These are phyloP conservation scores for Tylopilus felleus DNA, from an alignment of 768 basidiomycete genomes.

Conservation along the genomic window DNA sequence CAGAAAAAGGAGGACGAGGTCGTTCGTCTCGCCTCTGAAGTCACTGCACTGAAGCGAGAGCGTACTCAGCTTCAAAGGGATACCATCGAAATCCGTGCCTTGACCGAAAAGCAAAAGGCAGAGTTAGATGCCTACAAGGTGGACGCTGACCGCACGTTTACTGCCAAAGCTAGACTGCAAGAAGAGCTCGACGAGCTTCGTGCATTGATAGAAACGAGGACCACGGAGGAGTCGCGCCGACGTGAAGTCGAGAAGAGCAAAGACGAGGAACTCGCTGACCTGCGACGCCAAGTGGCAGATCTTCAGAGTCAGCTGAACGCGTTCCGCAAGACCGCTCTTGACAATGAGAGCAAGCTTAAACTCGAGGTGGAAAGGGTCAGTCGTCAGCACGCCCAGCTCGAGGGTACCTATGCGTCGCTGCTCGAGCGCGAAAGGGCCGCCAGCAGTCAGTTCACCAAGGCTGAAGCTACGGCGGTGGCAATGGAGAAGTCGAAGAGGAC, in stretches of 20 bases:
- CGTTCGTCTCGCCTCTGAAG: slow-evolving; percentile 47
- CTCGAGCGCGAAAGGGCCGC: slow-evolving; percentile 54
- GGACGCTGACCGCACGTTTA: slow-evolving; percentile 44
- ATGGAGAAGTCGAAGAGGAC: slow-evolving; percentile 67
- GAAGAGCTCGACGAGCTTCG: slow-evolving; percentile 86
- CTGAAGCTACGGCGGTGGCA: slow-evolving; percentile 48
- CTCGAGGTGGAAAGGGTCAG: slow-evolving; percentile 66
- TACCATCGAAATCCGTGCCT: slow-evolving; percentile 64
- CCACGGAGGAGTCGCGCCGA: slow-evolving; percentile 79
- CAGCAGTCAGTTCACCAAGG: slow-evolving; percentile 48
- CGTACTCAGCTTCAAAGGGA: slow-evolving; percentile 54
- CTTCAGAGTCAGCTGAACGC: slow-evolving; percentile 68
- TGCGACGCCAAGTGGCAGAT: slow-evolving; percentile 60
- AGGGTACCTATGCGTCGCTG: slow-evolving; percentile 62
- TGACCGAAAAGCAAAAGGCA: slow-evolving; percentile 60
- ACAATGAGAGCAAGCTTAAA: slow-evolving; percentile 69
- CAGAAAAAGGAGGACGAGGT: slow-evolving; percentile 75
- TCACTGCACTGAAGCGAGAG: slow-evolving; percentile 53
- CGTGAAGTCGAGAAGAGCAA: slow-evolving; percentile 84
- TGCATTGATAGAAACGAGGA: slow-evolving; percentile 77
- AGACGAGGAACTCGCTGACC: slow-evolving; percentile 73
- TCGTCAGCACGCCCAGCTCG: slow-evolving; percentile 58
- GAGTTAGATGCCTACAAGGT: slow-evolving; percentile 60
- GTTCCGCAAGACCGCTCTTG: slow-evolving; percentile 56
- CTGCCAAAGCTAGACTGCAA: slow-evolving; percentile 60